Evolutionary conservation across 306 rosid species (phyloP).

Genomic region (Mimosa bimucronata): DNA sequence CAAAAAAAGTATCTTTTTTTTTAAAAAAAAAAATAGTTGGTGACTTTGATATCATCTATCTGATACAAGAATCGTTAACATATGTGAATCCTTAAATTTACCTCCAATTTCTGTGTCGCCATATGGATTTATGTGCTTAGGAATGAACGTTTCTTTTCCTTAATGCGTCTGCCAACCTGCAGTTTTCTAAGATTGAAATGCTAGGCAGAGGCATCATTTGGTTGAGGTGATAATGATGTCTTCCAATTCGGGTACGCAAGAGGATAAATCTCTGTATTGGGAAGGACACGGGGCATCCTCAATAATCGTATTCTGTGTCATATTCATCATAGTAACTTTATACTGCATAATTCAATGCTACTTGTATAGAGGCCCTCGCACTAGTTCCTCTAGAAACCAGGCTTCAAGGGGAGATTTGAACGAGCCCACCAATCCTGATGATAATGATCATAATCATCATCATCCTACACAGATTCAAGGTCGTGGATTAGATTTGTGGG

Average conservation of each 20-base stretch:
- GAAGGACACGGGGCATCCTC: neutral
- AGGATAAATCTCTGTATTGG: neutral
- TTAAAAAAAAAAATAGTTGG: too few relatives aligned
- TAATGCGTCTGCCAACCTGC: neutral
- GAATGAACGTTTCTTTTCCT: constrained; percentile 5
- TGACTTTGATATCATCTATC: constrained; percentile 15
- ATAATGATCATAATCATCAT: constrained; percentile 36
- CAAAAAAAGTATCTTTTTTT: neutral
- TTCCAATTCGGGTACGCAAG: neutral
- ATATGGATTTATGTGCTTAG: neutral
- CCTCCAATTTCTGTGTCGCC: neutral
- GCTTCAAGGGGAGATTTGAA: constrained; percentile 27
- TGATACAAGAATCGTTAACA: constrained; percentile 13
- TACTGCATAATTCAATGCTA: constrained; percentile 17
- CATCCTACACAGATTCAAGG: constrained; percentile 42
- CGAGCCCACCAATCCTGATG: constrained; percentile 26
- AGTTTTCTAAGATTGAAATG: neutral
- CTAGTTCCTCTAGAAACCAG: constrained; percentile 25
- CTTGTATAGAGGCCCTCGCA: neutral
- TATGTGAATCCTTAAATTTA: constrained; percentile 16
- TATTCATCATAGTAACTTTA: constrained; percentile 33
- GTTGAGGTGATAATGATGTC: neutral
- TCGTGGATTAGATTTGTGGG: constrained; percentile 43
- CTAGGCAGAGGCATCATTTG: neutral
- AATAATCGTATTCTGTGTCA: neutral